phyloP scores from a whole-genome alignment of 371 early-diverging fungal genomes.

The Rhizomucor pusillus region DNA sequence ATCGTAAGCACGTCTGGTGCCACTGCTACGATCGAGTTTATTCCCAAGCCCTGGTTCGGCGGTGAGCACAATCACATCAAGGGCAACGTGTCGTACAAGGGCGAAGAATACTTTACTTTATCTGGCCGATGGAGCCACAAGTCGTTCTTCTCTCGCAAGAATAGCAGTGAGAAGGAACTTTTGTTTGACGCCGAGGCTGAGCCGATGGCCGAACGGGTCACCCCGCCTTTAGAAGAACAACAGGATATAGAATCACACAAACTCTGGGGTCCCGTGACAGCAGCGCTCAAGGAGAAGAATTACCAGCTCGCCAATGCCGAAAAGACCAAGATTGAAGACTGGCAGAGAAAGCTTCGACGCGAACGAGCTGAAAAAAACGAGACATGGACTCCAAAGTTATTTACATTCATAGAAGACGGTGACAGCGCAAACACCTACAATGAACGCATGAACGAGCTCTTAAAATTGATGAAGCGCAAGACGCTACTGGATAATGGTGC shows the following conservation, averaged over 20 bases:
- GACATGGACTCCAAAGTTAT: constrained; percentile 46
- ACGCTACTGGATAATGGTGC: constrained; percentile 40
- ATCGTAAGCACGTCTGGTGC: constrained; percentile 52
- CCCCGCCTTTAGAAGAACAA: constrained; percentile 61
- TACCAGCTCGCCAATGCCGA: constrained; percentile 64
- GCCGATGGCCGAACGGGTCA: constrained; percentile 51
- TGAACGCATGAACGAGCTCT: constrained; percentile 9
- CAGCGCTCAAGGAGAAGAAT: constrained; percentile 62
- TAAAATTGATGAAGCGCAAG: constrained; percentile 23
- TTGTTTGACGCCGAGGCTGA: constrained; percentile 67
- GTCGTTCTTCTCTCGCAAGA: constrained; percentile 43
- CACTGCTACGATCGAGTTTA: constrained; percentile 54
- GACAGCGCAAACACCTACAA: constrained; percentile 16
- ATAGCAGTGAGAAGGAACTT: constrained; percentile 32
- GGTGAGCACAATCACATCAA: constrained; percentile 52
- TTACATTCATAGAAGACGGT: constrained; percentile 48
- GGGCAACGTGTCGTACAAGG: constrained; percentile 26
- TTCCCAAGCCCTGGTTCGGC: constrained; percentile 52
- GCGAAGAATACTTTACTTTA: constrained; percentile 27
- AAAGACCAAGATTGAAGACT: constrained; percentile 73
- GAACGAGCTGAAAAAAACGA: constrained; percentile 52
- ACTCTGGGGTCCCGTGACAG: constrained; percentile 69
- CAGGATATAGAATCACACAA: constrained; percentile 65
- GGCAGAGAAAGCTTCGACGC: constrained; percentile 65
- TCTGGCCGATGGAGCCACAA: constrained; percentile 68